Evolutionary conservation across 768 basidiomycete genomes (phyloP).

Genomic region (Boletus patriciae): DNA sequence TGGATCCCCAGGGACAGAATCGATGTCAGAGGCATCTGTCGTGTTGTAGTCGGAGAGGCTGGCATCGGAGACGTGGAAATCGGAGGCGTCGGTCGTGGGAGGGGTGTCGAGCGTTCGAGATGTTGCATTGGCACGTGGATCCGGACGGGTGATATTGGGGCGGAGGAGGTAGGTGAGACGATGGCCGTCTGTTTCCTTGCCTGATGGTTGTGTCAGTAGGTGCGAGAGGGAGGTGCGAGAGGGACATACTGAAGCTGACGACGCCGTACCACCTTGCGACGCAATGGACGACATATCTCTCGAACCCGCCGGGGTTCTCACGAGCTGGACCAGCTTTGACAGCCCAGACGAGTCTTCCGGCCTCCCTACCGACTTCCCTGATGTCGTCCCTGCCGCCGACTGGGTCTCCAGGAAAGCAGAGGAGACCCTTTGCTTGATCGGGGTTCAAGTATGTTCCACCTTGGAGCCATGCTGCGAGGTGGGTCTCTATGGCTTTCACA

Average conservation of each 20-base stretch:
- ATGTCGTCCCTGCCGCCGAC: conserved; percentile 56
- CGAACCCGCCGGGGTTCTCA: conserved; percentile 53
- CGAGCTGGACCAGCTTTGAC: conserved; percentile 32
- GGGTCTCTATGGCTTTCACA: conserved; percentile 66
- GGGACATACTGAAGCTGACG: conserved; percentile 72
- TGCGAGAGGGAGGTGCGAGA: background rate
- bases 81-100: conserved; percentile 66
- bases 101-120: conserved; percentile 60
- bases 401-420: conserved; percentile 41
- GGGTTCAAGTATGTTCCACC: conserved; percentile 60
- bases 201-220: conserved; percentile 27
- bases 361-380: conserved; percentile 64
- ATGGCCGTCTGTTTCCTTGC: conserved; percentile 46
- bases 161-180: conserved; percentile 80
- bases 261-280: conserved; percentile 77
- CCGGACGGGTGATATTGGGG: conserved; percentile 68
- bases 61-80: conserved; percentile 49
- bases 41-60: conserved; percentile 35
- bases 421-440: conserved; percentile 35
- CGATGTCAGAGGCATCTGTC: conserved; percentile 27
- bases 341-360: conserved; percentile 71
- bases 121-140: conserved; percentile 36
- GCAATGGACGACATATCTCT: conserved; percentile 80
- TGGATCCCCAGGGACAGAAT: conserved; percentile 14
- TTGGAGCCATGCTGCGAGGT: conserved; percentile 62